Percentiles rank a stretch among this genome's conserved stretches.
Conservation (phyloP, 1,284 basidiomycete species). For the Schizopora paradoxa region DNA sequence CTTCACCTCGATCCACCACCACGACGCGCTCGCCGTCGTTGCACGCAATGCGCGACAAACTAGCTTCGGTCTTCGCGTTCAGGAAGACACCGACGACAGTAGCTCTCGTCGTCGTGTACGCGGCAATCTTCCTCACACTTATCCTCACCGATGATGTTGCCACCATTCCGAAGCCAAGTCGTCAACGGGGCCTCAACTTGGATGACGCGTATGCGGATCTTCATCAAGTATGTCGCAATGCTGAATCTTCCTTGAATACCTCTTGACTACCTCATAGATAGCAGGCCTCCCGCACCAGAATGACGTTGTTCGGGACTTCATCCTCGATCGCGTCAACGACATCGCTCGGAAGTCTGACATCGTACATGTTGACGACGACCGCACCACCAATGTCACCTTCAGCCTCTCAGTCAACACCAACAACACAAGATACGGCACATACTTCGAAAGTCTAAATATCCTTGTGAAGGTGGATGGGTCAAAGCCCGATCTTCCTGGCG, state of each 20-base stretch:
- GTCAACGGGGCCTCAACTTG: conserved; percentile 48
- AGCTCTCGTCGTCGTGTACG: conserved; percentile 47
- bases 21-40: too few species aligned
- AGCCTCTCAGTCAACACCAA: conserved; percentile 20
- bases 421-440: conserved; percentile 30
- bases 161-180: conserved; percentile 33
- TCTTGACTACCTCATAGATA: conserved; percentile 38
- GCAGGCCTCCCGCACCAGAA: conserved; percentile 66
- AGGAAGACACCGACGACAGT: conserved; percentile 44
- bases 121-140: conserved; percentile 46
- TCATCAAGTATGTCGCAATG: conserved; percentile 40
- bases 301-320: conserved; percentile 53
- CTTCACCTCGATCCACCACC: too few species aligned
- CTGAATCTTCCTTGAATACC: conserved; percentile 1
- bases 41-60: conserved; percentile 13
- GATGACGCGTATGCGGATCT: conserved; percentile 57
- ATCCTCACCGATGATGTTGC: conserved; percentile 51
- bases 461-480: conserved; percentile 63
- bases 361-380: conserved; percentile 51
- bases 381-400: conserved; percentile 54
- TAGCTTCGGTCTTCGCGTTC: conserved; percentile 30
- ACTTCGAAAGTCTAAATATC: conserved; percentile 72
- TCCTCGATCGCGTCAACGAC: conserved; percentile 47
- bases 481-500: conserved; percentile 36
- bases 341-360: conserved; percentile 38